Percentiles rank a stretch among this genome's conserved stretches.
phyloP scores from a whole-genome alignment of 2,329 filamentous ascomycete species.

The Alternaria arbusti region DNA sequence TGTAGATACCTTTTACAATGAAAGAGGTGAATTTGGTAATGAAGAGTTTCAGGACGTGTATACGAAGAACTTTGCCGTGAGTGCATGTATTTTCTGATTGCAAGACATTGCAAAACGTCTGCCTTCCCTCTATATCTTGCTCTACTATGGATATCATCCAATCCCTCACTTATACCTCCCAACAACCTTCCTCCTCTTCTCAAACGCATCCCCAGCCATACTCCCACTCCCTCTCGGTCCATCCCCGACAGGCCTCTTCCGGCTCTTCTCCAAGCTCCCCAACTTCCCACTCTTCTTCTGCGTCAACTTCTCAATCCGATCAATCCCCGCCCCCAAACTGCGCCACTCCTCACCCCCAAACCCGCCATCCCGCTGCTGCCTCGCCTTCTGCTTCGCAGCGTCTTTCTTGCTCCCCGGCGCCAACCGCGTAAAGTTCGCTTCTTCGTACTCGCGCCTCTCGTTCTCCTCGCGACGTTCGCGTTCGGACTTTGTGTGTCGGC shows the following conservation, averaged over 20 bases:
- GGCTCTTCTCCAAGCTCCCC: conserved; percentile 77
- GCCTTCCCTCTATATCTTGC: neutral
- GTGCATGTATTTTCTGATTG: neutral
- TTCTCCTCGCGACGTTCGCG: conserved; percentile 77
- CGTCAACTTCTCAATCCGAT: conserved; percentile 85
- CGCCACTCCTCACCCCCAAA: conserved; percentile 96
- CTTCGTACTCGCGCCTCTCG: conserved; percentile 86
- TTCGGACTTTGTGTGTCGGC: conserved; percentile 78
- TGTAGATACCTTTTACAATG: neutral
- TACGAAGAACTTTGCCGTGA: neutral
- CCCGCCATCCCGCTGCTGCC: conserved; percentile 53
- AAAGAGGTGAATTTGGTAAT: neutral
- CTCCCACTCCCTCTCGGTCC: conserved; percentile 70
- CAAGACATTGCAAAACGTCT: neutral
- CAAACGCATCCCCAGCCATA: conserved; percentile 76
- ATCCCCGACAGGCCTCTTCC: conserved; percentile 80
- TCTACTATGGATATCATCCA: neutral
- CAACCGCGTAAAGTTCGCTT: conserved; percentile 87
- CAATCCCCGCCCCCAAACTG: conserved; percentile 80
- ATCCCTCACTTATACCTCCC: conserved; percentile 28
- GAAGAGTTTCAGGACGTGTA: neutral
- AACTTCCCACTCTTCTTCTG: conserved; percentile 63
- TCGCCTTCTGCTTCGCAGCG: conserved; percentile 64
- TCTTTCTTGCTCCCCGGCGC: conserved; percentile 91
- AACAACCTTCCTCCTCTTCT: conserved; percentile 51